These are phyloP conservation scores for Flueggea neowawraea DNA, from an alignment of 441 rosid species.

Conservation along the genomic window DNA sequence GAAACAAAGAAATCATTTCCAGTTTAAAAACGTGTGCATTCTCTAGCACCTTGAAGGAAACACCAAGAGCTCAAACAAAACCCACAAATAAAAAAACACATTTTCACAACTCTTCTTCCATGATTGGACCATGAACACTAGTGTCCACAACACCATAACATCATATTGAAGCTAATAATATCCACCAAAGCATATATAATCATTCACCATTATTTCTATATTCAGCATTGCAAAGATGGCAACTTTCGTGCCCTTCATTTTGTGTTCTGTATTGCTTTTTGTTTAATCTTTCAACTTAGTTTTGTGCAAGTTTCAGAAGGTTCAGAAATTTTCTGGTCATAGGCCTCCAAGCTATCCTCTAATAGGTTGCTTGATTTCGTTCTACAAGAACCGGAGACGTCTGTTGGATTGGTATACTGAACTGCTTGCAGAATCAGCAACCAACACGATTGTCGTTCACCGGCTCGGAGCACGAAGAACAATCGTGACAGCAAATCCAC, in stretches of 20 bases:
- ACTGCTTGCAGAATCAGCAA: constrained; percentile 46
- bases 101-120: too few species aligned
- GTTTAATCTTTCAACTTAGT: constrained; percentile 13
- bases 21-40: too few species aligned
- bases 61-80: too few species aligned
- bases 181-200: too few species aligned
- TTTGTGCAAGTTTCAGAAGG: constrained; percentile 15
- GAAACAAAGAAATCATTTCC: too few species aligned
- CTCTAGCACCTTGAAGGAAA: too few species aligned
- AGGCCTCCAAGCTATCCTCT: constrained; percentile 58
- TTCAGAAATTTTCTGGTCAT: constrained; percentile 13
- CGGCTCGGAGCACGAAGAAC: constrained; percentile 65
- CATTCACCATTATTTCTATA: too few species aligned
- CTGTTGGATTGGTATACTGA: constrained; percentile 83
- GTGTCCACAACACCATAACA: too few species aligned
- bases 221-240: constrained; percentile 13
- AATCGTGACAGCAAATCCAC: constrained; percentile 34
- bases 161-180: too few species aligned
- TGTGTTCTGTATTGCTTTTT: constrained; percentile 1
- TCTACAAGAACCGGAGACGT: constrained; percentile 61
- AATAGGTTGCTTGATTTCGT: constrained; percentile 69
- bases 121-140: too few species aligned
- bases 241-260: constrained; percentile 14
- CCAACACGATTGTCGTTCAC: constrained; percentile 50
- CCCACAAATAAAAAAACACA: too few species aligned